Evolutionary conservation across 495 filamentous ascomycete species (phyloP), one percentile per base, ranked within the genome.

Genomic region (Clavariopsis aquatica): DNA sequence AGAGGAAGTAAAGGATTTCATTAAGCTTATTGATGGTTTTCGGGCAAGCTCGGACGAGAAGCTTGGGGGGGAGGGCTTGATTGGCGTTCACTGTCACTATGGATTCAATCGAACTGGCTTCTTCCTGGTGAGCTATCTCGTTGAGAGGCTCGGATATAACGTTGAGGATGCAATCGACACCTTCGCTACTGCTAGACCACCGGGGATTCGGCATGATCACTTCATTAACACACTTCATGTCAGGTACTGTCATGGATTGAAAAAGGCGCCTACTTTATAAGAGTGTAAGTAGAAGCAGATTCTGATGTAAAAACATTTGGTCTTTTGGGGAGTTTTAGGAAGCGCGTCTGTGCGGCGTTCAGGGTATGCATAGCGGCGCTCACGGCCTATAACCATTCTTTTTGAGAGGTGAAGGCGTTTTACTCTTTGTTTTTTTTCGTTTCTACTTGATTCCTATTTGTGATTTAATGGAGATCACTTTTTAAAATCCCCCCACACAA

Each of bases 51-150:
- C 6, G 31, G 24, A 19, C 31, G 75, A 79, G n/a, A 17, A 74
- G 74, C n/a, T 65, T 68, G 38, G 38, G 3, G 26, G 24, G 20
- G 10, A 52, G 26, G 74, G 71, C 9, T 76, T 82, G 15, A 81
- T 97, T 49, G 93, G 89, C 13, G 91, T 96, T 0, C 93, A 98
- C 72, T 97, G 93, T 70, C 93, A 98, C 70, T 97, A 98, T 66
- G 93, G 93, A 0, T 96, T 91, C 78, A 96, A 96, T 71, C 84
- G 92, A 34, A 96, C 92, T 0, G 92, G 93, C 1, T 96, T 93
- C 72, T 87, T 96, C 71, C 86, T 98, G 34, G 87, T 88, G n/a
- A 91, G 87, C 69, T 98, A 98, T 68, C 77, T 97, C 6, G 89
- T 98, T 53, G 93, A 98, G 77, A 81, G 85, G 57, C 81, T 87